Evolutionary conservation across 306 rosid species (phyloP), one percentile per base, ranked within the genome.

Genomic region (Aeschynomene evenia): DNA sequence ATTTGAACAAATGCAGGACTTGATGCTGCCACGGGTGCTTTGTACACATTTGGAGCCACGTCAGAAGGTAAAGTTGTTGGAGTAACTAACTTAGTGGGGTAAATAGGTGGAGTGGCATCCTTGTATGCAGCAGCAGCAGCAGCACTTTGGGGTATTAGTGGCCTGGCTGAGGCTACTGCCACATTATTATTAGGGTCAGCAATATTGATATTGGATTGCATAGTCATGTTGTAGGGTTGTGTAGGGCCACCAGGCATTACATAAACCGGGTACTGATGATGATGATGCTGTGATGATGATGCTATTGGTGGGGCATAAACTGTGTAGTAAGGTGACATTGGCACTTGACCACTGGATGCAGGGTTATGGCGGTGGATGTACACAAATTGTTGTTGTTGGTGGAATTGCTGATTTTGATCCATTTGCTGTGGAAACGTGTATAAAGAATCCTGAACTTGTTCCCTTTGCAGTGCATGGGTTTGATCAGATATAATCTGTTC

Each of bases 221-320:
- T 3, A 46, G 93, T 40, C 79, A 80, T 74, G 50, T 63, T 80
- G 82, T 82, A 85, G 2, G 75, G 72, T 66, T 85, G 94, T 49
- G 84, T 15, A 42, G 78, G 84, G 22, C 76, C 60, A 24, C 75
- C 80, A 26, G 89, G 83, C 97, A 91, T 83, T 26, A 88, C 57
- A 77, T 88, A 91, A 59, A 91, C 72, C 4, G 92, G 85, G 52
- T 83, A 83, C 31, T 28, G 79, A 23, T 81, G 91, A 51, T 74
- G 89, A 79, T 45, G 76, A n/a, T 85, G 91, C 63, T 85, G 91
- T n/a, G 73, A 85, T 57, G 88, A 59, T 43, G 49, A 3, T 34
- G 5, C 8, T 28, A 6, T 3, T 37, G 83, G 74, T 15, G 87
- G 74, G 22, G 85, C 59, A 74, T 88, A 91, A 70, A 83, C 48